Conservation (phyloP, 1,139 yeast species). For the Debaryomyces nepalensis region DNA sequence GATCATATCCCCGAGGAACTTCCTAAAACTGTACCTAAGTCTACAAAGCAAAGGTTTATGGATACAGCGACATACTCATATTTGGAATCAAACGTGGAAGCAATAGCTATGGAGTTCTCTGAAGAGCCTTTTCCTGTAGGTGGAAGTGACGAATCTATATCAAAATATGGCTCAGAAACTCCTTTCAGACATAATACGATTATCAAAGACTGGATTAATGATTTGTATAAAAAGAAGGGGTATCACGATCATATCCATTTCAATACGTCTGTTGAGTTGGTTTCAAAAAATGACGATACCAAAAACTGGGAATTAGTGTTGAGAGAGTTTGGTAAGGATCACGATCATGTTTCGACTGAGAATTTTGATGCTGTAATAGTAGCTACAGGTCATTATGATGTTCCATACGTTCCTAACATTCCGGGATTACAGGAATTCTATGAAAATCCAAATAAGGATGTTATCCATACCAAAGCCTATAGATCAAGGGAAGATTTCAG, state of each 20-base stretch:
- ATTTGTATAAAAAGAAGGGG: constrained; percentile 34
- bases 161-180: constrained; percentile 29
- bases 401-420: constrained; percentile 38
- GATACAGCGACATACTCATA: constrained; percentile 50
- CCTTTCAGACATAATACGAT: constrained; percentile 56
- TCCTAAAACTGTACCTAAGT: constrained; percentile 37
- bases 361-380: constrained; percentile 34
- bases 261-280: constrained; percentile 39
- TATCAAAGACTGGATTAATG: constrained; percentile 51
- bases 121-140: constrained; percentile 40
- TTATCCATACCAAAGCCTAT: constrained; percentile 49
- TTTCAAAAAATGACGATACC: constrained; percentile 26
- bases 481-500: constrained; percentile 32
- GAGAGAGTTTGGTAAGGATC: constrained; percentile 30
- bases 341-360: constrained; percentile 29
- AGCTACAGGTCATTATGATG: constrained; percentile 40
- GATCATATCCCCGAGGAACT: constrained; percentile 25
- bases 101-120: constrained; percentile 59
- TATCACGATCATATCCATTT: constrained; percentile 34
- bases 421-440: constrained; percentile 45
- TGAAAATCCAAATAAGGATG: constrained; percentile 25
- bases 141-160: constrained; percentile 19
- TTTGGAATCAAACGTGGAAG: constrained; percentile 67
- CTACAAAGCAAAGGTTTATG: constrained; percentile 26
- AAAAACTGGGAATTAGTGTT: constrained; percentile 47